Percentiles rank a stretch among this genome's conserved stretches.
These are phyloP conservation scores for Blastobotrys persicus DNA, from an alignment of 1,139 yeast species.

Conservation along the genomic window DNA sequence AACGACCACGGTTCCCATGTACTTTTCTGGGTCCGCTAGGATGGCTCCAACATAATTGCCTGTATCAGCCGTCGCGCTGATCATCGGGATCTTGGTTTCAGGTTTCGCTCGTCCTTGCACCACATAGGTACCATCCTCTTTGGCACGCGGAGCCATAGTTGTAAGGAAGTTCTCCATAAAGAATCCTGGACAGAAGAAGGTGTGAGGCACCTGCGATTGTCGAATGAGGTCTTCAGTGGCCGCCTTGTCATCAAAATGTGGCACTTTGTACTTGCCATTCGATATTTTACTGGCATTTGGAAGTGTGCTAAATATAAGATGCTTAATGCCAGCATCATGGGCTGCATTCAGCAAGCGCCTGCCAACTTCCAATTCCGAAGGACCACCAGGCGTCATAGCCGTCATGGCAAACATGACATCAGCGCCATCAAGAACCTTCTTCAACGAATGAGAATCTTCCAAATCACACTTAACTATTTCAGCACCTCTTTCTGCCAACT, in stretches of 20 bases:
- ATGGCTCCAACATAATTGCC: conserved; percentile 18
- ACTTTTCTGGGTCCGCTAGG: conserved; percentile 14
- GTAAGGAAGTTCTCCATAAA: conserved; percentile 14
- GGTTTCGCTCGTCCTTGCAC: neutral
- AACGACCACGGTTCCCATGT: conserved; percentile 8
- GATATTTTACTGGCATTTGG: conserved; percentile 7
- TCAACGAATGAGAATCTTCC: conserved; percentile 6
- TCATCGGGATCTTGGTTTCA: conserved; percentile 10
- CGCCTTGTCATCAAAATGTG: conserved; percentile 10
- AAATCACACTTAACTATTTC: conserved; percentile 15
- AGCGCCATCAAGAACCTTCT: conserved; percentile 14
- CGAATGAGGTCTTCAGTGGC: conserved; percentile 18
- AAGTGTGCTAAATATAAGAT: conserved; percentile 13
- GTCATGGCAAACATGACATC: conserved; percentile 15
- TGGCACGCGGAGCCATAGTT: conserved; percentile 9
- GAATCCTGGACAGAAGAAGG: conserved; percentile 15
- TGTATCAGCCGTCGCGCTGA: conserved; percentile 11
- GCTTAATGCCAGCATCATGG: conserved; percentile 13
- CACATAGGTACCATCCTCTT: conserved; percentile 15
- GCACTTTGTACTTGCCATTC: conserved; percentile 7
- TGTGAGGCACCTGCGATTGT: conserved; percentile 11
- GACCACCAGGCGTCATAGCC: neutral
- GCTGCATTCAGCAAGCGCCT: conserved; percentile 14
- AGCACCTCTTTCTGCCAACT: conserved; percentile 8
- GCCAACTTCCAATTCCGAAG: neutral